Percentiles rank a stretch among this genome's conserved stretches.
Conservation (phyloP, 331 rosid species). For the Dryas integrifolia region DNA sequence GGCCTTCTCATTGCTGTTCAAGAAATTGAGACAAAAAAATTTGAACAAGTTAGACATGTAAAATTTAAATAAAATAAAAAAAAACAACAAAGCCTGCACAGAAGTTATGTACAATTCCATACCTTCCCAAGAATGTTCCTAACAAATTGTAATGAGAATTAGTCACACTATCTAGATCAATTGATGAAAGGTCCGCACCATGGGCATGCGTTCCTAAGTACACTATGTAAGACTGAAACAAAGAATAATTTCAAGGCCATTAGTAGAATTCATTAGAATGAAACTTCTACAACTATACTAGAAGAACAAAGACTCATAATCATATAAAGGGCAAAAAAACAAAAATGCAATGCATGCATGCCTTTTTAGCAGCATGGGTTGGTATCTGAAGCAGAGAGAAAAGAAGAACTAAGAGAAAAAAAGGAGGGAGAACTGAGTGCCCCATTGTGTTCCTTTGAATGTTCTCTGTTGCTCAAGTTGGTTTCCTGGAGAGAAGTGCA, state of each 20-base stretch:
- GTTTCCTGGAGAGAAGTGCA: not conserved
- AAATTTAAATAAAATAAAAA: not conserved
- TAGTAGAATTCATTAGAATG: not conserved
- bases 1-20: conserved; percentile 34
- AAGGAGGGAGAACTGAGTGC: not conserved
- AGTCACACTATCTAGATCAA: conserved; percentile 15
- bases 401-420: conserved; percentile 24
- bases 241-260: not conserved
- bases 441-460: conserved; percentile 17
- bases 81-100: not conserved
- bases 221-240: conserved; percentile 49
- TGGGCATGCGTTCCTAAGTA: conserved; percentile 41
- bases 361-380: conserved; percentile 27
- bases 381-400: conserved; percentile 21
- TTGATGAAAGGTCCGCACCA: not conserved
- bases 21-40: not conserved
- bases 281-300: not conserved
- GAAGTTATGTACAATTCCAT: not conserved
- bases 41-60: not conserved
- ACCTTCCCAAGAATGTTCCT: conserved; percentile 39
- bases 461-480: too few species aligned
- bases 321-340: not conserved
- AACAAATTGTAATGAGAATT: conserved; percentile 39
- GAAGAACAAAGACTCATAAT: not conserved
- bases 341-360: not conserved